Conservation (phyloP, 805 yeast species). For the Cyberlindnera maclurae region DNA sequence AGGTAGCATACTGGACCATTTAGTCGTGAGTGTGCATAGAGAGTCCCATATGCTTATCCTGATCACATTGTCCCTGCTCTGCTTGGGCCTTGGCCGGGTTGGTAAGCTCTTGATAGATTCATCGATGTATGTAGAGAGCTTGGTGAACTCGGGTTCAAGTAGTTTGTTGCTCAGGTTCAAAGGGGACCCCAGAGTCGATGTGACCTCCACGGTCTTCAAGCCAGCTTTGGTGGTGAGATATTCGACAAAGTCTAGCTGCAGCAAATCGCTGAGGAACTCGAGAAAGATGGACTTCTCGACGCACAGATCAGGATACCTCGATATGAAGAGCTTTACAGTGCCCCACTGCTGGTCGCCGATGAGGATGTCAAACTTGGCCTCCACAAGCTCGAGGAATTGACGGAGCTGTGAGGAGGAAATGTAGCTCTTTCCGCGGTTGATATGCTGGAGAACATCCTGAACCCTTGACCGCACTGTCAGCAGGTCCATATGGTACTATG, state of each 20-base stretch:
- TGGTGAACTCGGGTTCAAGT: slow-evolving; percentile 3
- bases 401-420: slow-evolving; percentile 12
- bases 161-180: slow-evolving; percentile 4
- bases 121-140: slow-evolving; percentile 4
- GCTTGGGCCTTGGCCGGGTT: background rate
- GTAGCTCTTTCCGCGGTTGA: slow-evolving; percentile 9
- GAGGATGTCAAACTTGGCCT: slow-evolving; percentile 11
- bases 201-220: slow-evolving; percentile 4
- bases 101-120: slow-evolving; percentile 3
- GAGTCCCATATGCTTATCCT: slow-evolving; percentile 2
- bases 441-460: slow-evolving; percentile 7
- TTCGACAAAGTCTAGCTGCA: slow-evolving; percentile 11
- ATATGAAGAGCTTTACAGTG: slow-evolving; percentile 7
- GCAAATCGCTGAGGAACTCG: slow-evolving; percentile 11
- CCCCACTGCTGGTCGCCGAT: slow-evolving; percentile 10
- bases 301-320: slow-evolving; percentile 10
- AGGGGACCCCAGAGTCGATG: slow-evolving; percentile 13
- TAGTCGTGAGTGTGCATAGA: background rate
- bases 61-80: background rate
- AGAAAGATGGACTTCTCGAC: slow-evolving; percentile 9
- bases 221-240: slow-evolving; percentile 9
- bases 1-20: slow-evolving; percentile 1
- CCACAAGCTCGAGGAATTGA: slow-evolving; percentile 9
- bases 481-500: background rate
- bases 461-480: slow-evolving; percentile 4